Conservation (phyloP, 805 yeast species). For the Lipomyces orientalis region DNA sequence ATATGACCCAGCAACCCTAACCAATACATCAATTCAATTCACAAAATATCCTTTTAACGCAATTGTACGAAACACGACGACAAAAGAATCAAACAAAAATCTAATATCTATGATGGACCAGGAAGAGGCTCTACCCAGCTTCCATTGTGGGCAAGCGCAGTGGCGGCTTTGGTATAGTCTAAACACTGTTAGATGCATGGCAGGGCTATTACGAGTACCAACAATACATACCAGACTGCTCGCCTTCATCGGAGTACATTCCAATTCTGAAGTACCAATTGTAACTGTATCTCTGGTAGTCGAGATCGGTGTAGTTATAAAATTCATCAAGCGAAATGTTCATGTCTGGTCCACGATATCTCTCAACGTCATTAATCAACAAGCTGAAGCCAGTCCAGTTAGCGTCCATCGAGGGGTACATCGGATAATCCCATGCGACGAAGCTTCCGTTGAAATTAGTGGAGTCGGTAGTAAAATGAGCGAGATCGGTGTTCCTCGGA, state of each 20-base stretch:
- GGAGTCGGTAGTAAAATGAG: slow-evolving; percentile 34
- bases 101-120: slow-evolving; percentile 31
- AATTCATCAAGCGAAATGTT: slow-evolving; percentile 51
- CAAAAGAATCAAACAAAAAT: background rate
- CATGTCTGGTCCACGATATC: slow-evolving; percentile 62
- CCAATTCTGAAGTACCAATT: slow-evolving; percentile 37
- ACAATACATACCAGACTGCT: slow-evolving; percentile 25
- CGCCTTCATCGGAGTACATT: slow-evolving; percentile 36
- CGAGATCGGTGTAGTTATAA: slow-evolving; percentile 25
- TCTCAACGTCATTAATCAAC: slow-evolving; percentile 78
- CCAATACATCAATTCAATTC: background rate
- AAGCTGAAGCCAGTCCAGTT: slow-evolving; percentile 61
- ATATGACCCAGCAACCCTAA: background rate
- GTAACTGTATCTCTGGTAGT: slow-evolving; percentile 31
- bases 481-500: slow-evolving; percentile 35
- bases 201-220: background rate
- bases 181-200: background rate
- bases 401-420: slow-evolving; percentile 15
- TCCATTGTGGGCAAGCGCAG: slow-evolving; percentile 35
- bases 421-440: slow-evolving; percentile 36
- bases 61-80: background rate
- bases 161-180: slow-evolving; percentile 38
- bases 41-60: background rate
- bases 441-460: slow-evolving; percentile 34
- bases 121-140: slow-evolving; percentile 35